Evolutionary conservation across 345 rosid species (phyloP).

Genomic region (Lepidium didymum): DNA sequence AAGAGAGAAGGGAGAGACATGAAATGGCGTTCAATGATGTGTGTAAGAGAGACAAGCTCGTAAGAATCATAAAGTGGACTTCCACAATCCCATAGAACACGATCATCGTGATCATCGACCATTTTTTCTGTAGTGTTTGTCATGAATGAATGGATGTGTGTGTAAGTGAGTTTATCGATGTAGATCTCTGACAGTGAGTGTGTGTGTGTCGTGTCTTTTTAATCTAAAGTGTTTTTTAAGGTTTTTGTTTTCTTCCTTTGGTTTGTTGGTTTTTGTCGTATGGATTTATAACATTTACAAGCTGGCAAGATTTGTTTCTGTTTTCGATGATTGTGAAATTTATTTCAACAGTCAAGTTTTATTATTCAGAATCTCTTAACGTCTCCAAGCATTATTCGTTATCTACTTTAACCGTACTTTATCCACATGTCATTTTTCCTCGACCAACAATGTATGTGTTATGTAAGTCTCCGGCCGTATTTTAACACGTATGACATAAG

Average conservation of each 20-base stretch:
- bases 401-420: too few species aligned
- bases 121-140: background rate
- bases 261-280: background rate
- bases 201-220: background rate
- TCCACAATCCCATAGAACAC: conserved; percentile 47
- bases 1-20: conserved; percentile 38
- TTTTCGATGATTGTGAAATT: too few species aligned
- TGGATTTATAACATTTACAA: background rate
- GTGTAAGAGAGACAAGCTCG: conserved; percentile 43
- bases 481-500: too few species aligned
- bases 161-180: conserved; percentile 21
- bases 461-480: too few species aligned
- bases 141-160: too few species aligned
- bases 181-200: conserved; percentile 13
- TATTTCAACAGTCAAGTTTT: too few species aligned
- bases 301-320: background rate
- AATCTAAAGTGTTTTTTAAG: background rate
- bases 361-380: too few species aligned
- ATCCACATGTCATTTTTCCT: too few species aligned
- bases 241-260: conserved; percentile 15
- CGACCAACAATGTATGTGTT: too few species aligned
- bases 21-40: conserved; percentile 47
- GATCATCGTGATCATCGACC: conserved; percentile 9
- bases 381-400: too few species aligned
- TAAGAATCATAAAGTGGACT: conserved; percentile 60